phyloP scores from a whole-genome alignment of 768 basidiomycete species.

The Leccinum obscurum region DNA sequence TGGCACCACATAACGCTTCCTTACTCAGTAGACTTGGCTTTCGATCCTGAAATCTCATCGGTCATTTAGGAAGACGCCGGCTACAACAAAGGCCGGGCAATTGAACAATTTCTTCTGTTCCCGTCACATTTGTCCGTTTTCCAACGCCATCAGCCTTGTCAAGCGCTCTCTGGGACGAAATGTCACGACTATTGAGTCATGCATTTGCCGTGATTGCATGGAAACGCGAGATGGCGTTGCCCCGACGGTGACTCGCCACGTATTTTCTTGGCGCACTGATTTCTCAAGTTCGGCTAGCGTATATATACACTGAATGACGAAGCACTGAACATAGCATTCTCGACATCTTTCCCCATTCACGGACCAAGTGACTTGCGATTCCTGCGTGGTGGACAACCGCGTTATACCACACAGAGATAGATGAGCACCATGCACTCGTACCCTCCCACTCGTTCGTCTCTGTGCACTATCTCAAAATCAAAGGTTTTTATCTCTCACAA shows the following conservation, averaged over 20 bases:
- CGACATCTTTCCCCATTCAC: slow-evolving; percentile 1
- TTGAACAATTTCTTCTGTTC: neutral
- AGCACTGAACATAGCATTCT: neutral
- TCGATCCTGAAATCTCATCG: neutral
- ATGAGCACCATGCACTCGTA: slow-evolving; percentile 14
- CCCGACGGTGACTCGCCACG: neutral
- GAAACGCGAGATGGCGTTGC: neutral
- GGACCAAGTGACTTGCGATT: slow-evolving; percentile 2
- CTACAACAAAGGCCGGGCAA: neutral
- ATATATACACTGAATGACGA: neutral
- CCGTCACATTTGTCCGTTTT: neutral
- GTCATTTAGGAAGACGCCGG: neutral
- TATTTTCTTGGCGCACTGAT: slow-evolving; percentile 17
- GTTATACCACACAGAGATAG: neutral
- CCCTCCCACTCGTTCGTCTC: slow-evolving; percentile 8
- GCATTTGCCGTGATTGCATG: neutral
- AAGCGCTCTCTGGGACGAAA: neutral
- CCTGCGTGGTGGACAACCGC: slow-evolving; percentile 2
- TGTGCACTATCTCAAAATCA: neutral
- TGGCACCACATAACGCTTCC: neutral
- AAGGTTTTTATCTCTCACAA: slow-evolving; percentile 1
- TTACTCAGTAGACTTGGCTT: neutral
- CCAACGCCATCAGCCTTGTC: neutral
- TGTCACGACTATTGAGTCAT: neutral
- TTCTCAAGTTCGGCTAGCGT: neutral